Base-by-base conservation (phyloP, 1,284 basidiomycete species). In the Microstroma glucosiphilum region DNA sequence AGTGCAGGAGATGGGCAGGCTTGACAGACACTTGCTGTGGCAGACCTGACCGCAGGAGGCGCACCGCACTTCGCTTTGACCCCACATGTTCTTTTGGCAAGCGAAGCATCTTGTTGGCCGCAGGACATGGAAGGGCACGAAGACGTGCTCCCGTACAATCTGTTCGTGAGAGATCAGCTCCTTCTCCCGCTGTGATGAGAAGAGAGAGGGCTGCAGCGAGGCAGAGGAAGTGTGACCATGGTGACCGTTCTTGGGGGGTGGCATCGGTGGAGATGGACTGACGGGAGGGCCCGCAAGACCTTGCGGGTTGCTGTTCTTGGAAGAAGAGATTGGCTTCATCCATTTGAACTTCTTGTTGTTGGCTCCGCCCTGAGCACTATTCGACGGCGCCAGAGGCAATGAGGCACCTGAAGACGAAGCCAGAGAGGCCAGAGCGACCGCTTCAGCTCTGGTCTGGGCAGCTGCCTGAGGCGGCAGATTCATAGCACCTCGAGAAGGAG, bases 81-180 rank as follows among this genome's bases (percentile, higher is more conserved):
- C 94, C 92, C 93, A 98, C 88, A 98, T 88, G 83, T 96, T 98
- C 77, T 97, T 96, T 46, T 88, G 88, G 78, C 94, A 98, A 62
- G 94, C 88, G 75, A 97, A 92, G 78, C 94, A 98, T 54, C 91
- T 84, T 17, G 90, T 88, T 61, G 96, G 90, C 40, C 92, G 86
- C 65, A 98, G 83, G 23, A 92, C 86, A 75, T 88, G 94, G 73
- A 91, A 83, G 66, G 90, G 91, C 78, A 92, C 89, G 83, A 97
- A 97, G 64, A 85, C 85, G 79, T 98, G 94, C 66, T 89, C 72
- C 42, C 79, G 70, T 15, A 69, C 69, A 4, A 69, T 64, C 19
- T 68, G 51, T 54, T 68, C 67, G 54, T 43, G 65, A 25, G 65
- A 40, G 12, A 41, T 55, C 30, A 37, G 3, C 30, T 37, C 11